Base-by-base conservation (phyloP, 352 stramenopile species). In the Globisporangium lucens region DNA sequence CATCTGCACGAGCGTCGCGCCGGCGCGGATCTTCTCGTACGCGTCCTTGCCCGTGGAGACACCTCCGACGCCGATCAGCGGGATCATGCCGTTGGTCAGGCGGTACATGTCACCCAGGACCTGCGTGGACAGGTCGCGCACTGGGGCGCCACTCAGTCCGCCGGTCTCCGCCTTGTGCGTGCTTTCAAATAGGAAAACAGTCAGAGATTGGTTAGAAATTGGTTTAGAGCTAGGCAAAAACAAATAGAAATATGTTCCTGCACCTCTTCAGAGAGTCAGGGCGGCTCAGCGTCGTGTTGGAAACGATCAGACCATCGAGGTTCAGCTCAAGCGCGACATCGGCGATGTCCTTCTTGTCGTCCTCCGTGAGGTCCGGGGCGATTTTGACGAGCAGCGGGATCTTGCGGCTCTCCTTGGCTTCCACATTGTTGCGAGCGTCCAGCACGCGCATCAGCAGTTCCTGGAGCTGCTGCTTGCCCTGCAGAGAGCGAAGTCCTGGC, bases 21-120 rank as follows among this genome's bases (percentile, higher is more conserved):
- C 98, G 7, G 97, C 97, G 35, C 88, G 89, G 58, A 99, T 97
- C 83, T 99, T 99, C 47, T 99, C 97, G 72, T 98, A 99, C 0
- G 91, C 97, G 74, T 99, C 97, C 64, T 98, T 76, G 12, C 93
- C 93, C n/a, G 77, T 93, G 3, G 84, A 85, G 36, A 98, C 88
- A 35, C 94, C 94, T 6, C 93, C 97, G 5, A 99, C 97, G 24
- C 98, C 97, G 61, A 99, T 98, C 43, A 99, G 94, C 17, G 93
- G 94, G 46, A 99, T 82, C 66, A 89, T 75, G 22, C 96, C 96
- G 36, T 97, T 74, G 0, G 97, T 99, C 5, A 98, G 76, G 70
- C 83, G 82, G 80, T 98, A 99, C 88, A 99, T 97, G 69, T 98
- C 90, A 33, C 77, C 73, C 52, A 99, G 91, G 64, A 97, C 93